Evolutionary conservation across 1,284 basidiomycete genomes (phyloP).

Genomic region (Cutaneotrichosporon spelunceum): DNA sequence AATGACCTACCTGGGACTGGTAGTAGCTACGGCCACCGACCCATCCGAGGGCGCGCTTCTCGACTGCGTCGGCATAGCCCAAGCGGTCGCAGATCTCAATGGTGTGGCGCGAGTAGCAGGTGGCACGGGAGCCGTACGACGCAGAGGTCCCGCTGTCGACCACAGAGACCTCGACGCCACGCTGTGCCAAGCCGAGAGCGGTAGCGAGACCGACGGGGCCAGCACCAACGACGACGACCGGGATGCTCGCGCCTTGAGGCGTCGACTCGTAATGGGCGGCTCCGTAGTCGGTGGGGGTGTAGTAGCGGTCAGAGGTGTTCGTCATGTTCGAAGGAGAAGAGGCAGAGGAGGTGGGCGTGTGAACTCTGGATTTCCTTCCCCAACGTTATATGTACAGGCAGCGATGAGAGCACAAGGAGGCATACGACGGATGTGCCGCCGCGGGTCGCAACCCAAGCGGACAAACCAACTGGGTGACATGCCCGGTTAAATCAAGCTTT

Average conservation of each 20-base stretch:
- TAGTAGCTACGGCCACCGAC: slow-evolving; percentile 21
- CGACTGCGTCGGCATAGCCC: slow-evolving; percentile 20
- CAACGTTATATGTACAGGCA: not conserved
- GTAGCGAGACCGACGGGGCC: slow-evolving; percentile 23
- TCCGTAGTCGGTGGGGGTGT: slow-evolving; percentile 16
- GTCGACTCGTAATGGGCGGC: slow-evolving; percentile 20
- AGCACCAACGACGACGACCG: slow-evolving; percentile 22
- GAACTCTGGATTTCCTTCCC: not conserved
- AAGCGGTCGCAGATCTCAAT: slow-evolving; percentile 23
- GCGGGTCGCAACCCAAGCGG: no score
- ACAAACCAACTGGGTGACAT: no score
- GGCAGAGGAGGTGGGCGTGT: not conserved
- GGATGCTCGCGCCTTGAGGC: slow-evolving; percentile 11
- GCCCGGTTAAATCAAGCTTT: not conserved
- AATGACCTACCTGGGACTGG: slow-evolving; percentile 6
- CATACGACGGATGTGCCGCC: no score
- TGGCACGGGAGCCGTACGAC: slow-evolving; percentile 24
- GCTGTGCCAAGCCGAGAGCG: slow-evolving; percentile 19
- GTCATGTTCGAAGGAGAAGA: not conserved
- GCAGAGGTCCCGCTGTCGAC: slow-evolving; percentile 21
- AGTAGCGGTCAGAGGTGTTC: slow-evolving; percentile 15
- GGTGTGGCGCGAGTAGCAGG: slow-evolving; percentile 27
- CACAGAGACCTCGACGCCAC: slow-evolving; percentile 20
- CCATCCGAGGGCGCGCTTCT: slow-evolving; percentile 19
- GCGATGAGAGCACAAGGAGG: not conserved